phyloP scores from a whole-genome alignment of 2,329 filamentous ascomycete genomes.

The Phaeosphaeriaceae sp. region DNA sequence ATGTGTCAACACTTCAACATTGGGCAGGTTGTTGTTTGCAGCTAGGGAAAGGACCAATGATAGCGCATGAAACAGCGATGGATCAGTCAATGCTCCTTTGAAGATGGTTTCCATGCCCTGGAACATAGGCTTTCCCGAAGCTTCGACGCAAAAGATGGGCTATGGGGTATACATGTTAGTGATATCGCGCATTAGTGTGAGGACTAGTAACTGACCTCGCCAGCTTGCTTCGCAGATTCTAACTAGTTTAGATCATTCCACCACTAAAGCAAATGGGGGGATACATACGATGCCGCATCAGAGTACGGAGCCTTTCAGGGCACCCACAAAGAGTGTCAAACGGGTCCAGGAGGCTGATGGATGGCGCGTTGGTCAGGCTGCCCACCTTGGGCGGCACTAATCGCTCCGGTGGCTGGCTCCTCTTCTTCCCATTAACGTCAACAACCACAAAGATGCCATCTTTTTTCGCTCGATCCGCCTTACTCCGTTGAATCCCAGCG shows the following conservation, averaged over 20 bases:
- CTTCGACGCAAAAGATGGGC: constrained; percentile 19
- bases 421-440: constrained; percentile 5
- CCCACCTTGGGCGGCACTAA: not conserved
- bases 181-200: not conserved
- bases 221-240: constrained; percentile 14
- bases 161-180: not conserved
- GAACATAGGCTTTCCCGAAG: constrained; percentile 16
- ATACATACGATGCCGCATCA: constrained; percentile 14
- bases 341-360: constrained; percentile 16
- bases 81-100: constrained; percentile 20
- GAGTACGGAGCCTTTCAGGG: constrained; percentile 15
- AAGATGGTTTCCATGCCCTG: constrained; percentile 25
- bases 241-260: not conserved
- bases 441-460: constrained; percentile 15
- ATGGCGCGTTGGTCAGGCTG: constrained; percentile 6
- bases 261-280: not conserved
- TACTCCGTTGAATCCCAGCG: constrained; percentile 13
- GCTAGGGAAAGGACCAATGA: constrained; percentile 22
- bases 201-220: not conserved
- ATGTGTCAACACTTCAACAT: constrained; percentile 18
- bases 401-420: not conserved
- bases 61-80: constrained; percentile 23
- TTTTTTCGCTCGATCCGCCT: constrained; percentile 7
- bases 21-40: constrained; percentile 19
- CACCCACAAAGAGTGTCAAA: constrained; percentile 18